Conservation (phyloP, 352 stramenopile genomes). For the Thalassiosira sp. region DNA sequence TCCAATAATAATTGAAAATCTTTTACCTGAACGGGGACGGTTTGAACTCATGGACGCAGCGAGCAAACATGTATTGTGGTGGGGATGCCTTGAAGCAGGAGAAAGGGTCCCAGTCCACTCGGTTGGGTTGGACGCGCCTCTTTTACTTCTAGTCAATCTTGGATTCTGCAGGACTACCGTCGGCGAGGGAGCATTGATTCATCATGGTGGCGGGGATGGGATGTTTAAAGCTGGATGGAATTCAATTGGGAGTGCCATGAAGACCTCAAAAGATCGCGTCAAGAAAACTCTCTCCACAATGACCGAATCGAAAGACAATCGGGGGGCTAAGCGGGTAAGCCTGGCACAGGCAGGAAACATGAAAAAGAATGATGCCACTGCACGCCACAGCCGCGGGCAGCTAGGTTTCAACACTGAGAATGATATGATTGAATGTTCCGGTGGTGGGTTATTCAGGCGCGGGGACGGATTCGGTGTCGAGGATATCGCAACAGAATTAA, state of each 20-base stretch:
- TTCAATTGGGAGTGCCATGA: conserved; percentile 54
- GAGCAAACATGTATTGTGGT: conserved; percentile 82
- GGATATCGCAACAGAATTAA: conserved; percentile 82
- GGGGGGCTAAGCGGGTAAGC: conserved; percentile 34
- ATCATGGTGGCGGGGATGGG: conserved; percentile 65
- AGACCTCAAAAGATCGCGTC: conserved; percentile 56
- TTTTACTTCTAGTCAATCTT: conserved; percentile 84
- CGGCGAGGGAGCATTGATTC: conserved; percentile 81
- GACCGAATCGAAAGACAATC: conserved; percentile 53
- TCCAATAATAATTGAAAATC: conserved; percentile 87
- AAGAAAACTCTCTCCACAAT: conserved; percentile 60
- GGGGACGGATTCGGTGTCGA: conserved; percentile 56
- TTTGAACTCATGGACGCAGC: conserved; percentile 87
- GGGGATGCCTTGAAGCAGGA: conserved; percentile 71
- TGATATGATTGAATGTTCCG: conserved; percentile 46
- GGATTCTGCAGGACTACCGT: conserved; percentile 82
- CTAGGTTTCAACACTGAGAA: conserved; percentile 53
- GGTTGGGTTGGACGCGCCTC: conserved; percentile 84
- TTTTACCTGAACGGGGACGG: conserved; percentile 81
- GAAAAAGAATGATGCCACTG: conserved; percentile 19
- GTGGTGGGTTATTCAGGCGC: conserved; percentile 34
- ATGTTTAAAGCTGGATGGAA: conserved; percentile 55
- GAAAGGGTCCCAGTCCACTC: conserved; percentile 80
- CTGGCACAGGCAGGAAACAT: conserved; percentile 23
- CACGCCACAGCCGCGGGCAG: conserved; percentile 31